Evolutionary conservation across 768 basidiomycete genomes (phyloP), one percentile per base, ranked within the genome.

Genomic region (Termitomyces sp.): DNA sequence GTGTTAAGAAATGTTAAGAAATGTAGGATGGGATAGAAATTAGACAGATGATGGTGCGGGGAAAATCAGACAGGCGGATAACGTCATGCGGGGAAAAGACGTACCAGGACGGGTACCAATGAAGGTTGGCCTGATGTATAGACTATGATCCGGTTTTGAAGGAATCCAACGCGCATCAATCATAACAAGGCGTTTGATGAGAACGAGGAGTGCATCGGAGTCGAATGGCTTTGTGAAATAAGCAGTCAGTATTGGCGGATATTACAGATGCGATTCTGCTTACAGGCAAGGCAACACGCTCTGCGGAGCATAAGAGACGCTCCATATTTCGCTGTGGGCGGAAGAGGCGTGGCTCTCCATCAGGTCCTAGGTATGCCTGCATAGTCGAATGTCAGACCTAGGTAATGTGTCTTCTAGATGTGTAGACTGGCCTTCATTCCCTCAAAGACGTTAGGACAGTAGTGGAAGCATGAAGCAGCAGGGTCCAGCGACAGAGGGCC

Each of bases 141-240:
- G 76, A 57, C 88, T 91, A 70, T 91, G 84, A 14, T 89, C 93
- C 2, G 83, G 77, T 13, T 76, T 70, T 2, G 76, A 72, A 3
- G 94, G 95, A 33, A 97, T 92, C 94, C 95, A 97, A 12, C 87
- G 82, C n/a, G 77, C 71, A 44, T 98, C 95, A 46, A 89, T 62
- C 42, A 68, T 55, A 49, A 91, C 84, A 58, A 98, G 82, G 48
- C 81, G 81, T 70, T 89, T 87, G 67, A 98, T 88, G 62, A 93
- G 81, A 48, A 81, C 77, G 0, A 88, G 75, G 26, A 95, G 76
- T 4, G 82, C 85, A 36, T 85, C 78, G 4, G 83, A 80, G 66
- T 92, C 76, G 71, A 97, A 96, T 16, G 81, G 78, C 89, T 90
- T 43, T 24, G 37, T 27, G 13, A 43, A 39, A 44, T 8, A 57